These are phyloP conservation scores for Sphagnum tenellum DNA, from an alignment of 225 moss, liverwort and hornwort genomes.

Conservation along the genomic window DNA sequence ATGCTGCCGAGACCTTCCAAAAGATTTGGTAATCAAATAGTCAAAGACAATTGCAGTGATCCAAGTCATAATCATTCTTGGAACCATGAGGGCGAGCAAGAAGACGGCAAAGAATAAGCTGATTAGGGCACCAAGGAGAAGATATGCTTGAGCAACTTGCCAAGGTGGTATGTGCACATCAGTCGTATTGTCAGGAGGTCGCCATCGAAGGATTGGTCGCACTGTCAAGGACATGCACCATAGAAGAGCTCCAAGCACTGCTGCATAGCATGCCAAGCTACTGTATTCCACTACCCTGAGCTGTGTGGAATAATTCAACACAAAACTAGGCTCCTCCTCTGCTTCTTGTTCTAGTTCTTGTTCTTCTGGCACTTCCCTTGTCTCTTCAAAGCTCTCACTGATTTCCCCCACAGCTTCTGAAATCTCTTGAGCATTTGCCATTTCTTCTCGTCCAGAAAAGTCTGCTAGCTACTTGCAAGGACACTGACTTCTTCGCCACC, in stretches of 20 bases:
- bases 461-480: too few relatives aligned
- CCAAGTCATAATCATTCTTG: slow-evolving; percentile 45
- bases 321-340: too few relatives aligned
- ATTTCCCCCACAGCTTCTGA: too few relatives aligned
- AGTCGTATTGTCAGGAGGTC: slow-evolving; percentile 13
- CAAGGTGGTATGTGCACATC: slow-evolving; percentile 9
- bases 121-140: slow-evolving; percentile 24
- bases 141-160: slow-evolving; percentile 32
- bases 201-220: slow-evolving; percentile 34
- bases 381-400: too few relatives aligned
- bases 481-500: too few relatives aligned
- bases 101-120: slow-evolving; percentile 29
- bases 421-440: too few relatives aligned
- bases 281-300: too few relatives aligned
- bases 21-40: slow-evolving; percentile 29
- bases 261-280: too few relatives aligned
- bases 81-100: slow-evolving; percentile 41
- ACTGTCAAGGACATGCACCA: slow-evolving; percentile 37
- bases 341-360: too few relatives aligned
- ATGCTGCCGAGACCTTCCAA: slow-evolving; percentile 20
- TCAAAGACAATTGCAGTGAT: slow-evolving; percentile 36
- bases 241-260: slow-evolving; percentile 17
- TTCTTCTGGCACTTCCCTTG: too few relatives aligned
- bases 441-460: too few relatives aligned
- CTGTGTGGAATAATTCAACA: too few relatives aligned